These are phyloP conservation scores for Ceratopteris richardii DNA, from an alignment of 75 land plant species.

Conservation along the genomic window DNA sequence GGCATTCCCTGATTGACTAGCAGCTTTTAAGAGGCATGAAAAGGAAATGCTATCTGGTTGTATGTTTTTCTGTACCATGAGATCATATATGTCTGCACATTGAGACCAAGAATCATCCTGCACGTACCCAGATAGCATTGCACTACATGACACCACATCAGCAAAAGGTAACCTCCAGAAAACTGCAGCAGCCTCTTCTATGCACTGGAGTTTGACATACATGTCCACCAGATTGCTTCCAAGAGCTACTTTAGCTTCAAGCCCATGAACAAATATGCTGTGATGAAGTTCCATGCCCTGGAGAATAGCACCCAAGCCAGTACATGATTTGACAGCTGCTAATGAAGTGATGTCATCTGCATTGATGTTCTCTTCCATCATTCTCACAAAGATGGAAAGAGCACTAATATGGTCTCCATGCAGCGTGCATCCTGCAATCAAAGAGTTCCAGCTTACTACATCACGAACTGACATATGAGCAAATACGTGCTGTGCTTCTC, in stretches of 20 bases:
- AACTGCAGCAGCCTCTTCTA: conserved; percentile 3
- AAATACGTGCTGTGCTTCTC: conserved; percentile 29
- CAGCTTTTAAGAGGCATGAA: conserved; percentile 6
- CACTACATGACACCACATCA: conserved; percentile 20
- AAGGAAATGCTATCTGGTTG: conserved; percentile 13
- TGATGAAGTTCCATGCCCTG: conserved; percentile 12
- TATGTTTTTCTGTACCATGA: conserved; percentile 13
- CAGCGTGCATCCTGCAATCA: conserved; percentile 42
- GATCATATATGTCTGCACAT: conserved; percentile 1
- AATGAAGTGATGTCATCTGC: conserved; percentile 5
- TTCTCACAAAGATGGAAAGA: not conserved
- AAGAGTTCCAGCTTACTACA: conserved; percentile 46
- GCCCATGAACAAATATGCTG: not conserved
- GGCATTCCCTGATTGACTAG: not conserved
- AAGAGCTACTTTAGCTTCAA: conserved; percentile 11
- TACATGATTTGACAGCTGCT: conserved; percentile 10
- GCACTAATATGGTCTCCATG: conserved; percentile 10
- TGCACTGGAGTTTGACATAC: conserved; percentile 11
- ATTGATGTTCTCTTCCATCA: conserved; percentile 9
- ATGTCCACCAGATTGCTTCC: conserved; percentile 15
- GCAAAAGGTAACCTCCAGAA: not conserved
- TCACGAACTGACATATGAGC: conserved; percentile 37
- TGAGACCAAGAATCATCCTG: conserved; percentile 7
- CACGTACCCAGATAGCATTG: conserved; percentile 18
- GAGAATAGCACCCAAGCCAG: conserved; percentile 7